These are phyloP conservation scores for Acanthamoeba divionensis DNA, from an alignment of 208 protist species.

Conservation along the genomic window DNA sequence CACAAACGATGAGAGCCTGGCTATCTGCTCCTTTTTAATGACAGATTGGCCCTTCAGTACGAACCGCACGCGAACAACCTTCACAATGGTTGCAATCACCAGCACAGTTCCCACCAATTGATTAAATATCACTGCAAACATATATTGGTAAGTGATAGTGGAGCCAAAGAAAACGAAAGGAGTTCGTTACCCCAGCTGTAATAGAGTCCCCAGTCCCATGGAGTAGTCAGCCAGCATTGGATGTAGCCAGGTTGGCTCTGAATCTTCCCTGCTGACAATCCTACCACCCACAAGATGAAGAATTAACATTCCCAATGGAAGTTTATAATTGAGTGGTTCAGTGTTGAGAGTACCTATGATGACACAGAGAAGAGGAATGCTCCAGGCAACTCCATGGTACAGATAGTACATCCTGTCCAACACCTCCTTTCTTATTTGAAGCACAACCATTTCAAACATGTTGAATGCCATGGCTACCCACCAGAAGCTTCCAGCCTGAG, in stretches of 20 bases:
- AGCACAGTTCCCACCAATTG: background rate
- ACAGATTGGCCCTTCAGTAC: background rate
- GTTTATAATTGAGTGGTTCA: background rate
- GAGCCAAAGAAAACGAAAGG: background rate
- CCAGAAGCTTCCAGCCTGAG: background rate
- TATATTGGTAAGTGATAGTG: background rate
- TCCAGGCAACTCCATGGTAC: background rate
- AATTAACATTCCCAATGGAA: background rate
- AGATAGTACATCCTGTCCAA: background rate
- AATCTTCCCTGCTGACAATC: background rate
- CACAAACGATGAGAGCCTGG: background rate
- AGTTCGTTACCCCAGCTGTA: background rate
- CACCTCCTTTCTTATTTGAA: background rate
- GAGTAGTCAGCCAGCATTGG: background rate
- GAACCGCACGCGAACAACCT: background rate
- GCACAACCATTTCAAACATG: background rate
- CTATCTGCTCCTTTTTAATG: slow-evolving; percentile 11
- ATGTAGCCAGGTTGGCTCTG: background rate
- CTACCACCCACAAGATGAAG: background rate
- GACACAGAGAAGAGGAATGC: background rate
- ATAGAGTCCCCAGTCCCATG: slow-evolving; percentile 19
- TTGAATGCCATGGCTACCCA: slow-evolving; percentile 21
- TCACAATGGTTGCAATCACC: background rate
- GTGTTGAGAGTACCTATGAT: background rate
- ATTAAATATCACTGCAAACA: background rate